phyloP scores from a whole-genome alignment of 2,329 filamentous ascomycete genomes.

The Fonsecaea multimorphosa region DNA sequence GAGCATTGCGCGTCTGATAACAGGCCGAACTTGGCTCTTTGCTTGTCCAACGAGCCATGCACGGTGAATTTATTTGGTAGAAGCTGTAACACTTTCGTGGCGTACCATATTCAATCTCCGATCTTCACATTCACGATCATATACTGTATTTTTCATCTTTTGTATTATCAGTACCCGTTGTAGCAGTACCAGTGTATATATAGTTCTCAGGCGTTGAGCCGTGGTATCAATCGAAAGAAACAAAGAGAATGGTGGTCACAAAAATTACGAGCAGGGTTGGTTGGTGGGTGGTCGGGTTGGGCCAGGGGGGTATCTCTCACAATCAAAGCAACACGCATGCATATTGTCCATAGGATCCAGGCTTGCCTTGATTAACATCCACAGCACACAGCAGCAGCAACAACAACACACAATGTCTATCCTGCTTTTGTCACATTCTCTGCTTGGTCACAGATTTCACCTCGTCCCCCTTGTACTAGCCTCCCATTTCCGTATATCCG shows the following conservation, averaged over 20 bases:
- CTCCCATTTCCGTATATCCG: background rate
- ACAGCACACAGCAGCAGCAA: background rate
- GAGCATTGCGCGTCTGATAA: too few relatives aligned
- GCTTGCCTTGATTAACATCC: background rate
- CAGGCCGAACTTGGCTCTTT: too few relatives aligned
- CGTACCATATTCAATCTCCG: background rate
- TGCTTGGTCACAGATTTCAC: background rate
- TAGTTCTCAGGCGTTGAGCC: background rate
- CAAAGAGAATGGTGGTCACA: background rate
- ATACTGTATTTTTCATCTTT: background rate
- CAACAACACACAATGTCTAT: conserved; percentile 1
- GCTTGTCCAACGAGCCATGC: too few relatives aligned
- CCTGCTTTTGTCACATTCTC: background rate
- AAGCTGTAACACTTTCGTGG: too few relatives aligned
- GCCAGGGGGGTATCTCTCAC: background rate
- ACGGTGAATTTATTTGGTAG: too few relatives aligned
- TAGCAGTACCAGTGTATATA: background rate
- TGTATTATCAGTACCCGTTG: background rate
- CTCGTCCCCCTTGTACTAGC: background rate
- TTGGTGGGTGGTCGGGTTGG: background rate
- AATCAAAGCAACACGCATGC: background rate
- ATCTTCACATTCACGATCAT: background rate
- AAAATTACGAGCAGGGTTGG: background rate
- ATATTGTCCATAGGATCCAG: background rate
- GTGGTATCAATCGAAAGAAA: background rate